phyloP scores from a whole-genome alignment of 352 stramenopile genomes.

The Aphanomyces cochlioides region DNA sequence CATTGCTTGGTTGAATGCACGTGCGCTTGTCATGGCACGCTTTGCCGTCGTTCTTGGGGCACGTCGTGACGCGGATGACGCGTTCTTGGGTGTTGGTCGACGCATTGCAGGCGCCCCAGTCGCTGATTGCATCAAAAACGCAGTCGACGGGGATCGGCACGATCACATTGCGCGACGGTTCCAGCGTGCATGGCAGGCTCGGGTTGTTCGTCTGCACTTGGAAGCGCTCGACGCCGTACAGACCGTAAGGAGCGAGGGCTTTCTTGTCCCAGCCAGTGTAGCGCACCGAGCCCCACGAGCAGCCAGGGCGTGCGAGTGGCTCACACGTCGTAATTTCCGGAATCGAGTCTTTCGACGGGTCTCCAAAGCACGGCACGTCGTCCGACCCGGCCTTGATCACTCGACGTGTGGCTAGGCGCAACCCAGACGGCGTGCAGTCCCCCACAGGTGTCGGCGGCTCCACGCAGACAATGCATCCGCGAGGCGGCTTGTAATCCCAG shows the following conservation, averaged over 20 bases:
- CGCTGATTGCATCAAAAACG: conserved; percentile 16
- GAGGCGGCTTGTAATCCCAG: conserved; percentile 8
- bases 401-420: not conserved
- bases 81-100: conserved; percentile 36
- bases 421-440: not conserved
- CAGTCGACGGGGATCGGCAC: not conserved
- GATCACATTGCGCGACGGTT: conserved; percentile 3
- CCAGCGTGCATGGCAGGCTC: not conserved
- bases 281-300: not conserved
- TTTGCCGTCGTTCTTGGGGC: conserved; percentile 40
- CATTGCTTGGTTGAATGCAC: conserved; percentile 34
- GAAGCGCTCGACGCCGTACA: not conserved
- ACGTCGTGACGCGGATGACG: conserved; percentile 33
- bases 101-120: conserved; percentile 39
- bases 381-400: conserved; percentile 10
- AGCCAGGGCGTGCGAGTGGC: not conserved
- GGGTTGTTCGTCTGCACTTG: conserved; percentile 11
- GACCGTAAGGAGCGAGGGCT: not conserved
- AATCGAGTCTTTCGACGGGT: not conserved
- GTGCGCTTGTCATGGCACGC: conserved; percentile 40
- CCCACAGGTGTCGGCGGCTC: not conserved
- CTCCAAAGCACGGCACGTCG: conserved; percentile 1
- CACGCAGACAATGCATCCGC: conserved; percentile 7
- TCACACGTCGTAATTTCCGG: not conserved
- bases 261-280: conserved; percentile 6